Base-by-base conservation (phyloP, 192 early-diverging fungal genomes). In the Coemansia sp. region DNA sequence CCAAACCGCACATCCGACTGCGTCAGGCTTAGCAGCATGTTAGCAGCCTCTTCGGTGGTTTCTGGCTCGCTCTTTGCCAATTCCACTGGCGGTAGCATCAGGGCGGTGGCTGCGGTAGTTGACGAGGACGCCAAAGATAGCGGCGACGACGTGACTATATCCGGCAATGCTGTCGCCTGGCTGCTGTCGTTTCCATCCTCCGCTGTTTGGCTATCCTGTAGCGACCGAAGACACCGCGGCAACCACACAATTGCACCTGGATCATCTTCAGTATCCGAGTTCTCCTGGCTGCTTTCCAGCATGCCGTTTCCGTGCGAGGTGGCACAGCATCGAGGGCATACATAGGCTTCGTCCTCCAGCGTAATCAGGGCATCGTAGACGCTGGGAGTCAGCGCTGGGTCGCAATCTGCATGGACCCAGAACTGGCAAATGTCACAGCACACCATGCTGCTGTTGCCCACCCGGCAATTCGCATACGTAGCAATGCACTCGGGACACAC, bases 391-490 rank as follows among this genome's bases (percentile, higher is more conserved):
- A 84, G 53, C 0, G 53, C 40, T 0, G 62, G 57, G 23, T 86
- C 85, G 56, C 85, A 86, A 20, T 62, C 69, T 6, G 76, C 51
- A 61, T 86, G 85, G 4, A 86, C 64, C 85, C 85, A 86, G 16
- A 65, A 53, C 5, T 63, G 60, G 48, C 85, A 86, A 7, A 80
- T 64, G 40, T 86, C 85, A 51, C 83, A 86, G 64, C 79, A 80
- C 12, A 86, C 80, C 83, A 86, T 84, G 26, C 67, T 81, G 32
- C 79, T 69, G 49, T 80, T 80, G 45, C 80, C 67, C 34, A 70
- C 64, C 18, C 62, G 67, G 51, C 67, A 63, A 41, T 79, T 66
- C 8, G 68, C 53, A 39, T 86, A 82, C 5, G 80, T 64, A n/a
- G 70, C 58, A 11, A 79, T 41, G 63, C 85, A 86, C 30, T 77